Conservation (phyloP, 2,329 filamentous ascomycete genomes). For the Chrysoporthe deuterocubensis region DNA sequence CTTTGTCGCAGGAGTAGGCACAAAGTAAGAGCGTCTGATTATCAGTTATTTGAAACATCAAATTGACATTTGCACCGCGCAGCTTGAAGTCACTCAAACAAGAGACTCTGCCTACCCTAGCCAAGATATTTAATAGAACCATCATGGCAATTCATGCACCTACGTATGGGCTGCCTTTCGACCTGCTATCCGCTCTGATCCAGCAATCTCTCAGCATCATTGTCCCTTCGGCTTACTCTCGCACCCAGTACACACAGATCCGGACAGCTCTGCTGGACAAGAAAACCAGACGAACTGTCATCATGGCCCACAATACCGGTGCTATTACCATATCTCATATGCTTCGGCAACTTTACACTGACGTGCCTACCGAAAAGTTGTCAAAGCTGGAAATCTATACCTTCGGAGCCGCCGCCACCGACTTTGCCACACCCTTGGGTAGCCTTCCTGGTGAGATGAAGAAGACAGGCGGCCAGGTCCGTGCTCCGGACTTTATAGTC, state of each 20-base stretch:
- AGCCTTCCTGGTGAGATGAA: conserved; percentile 30
- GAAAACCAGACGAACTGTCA: conserved; percentile 40
- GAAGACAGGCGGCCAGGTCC: conserved; percentile 20
- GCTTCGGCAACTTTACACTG: conserved; percentile 43
- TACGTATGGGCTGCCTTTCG: conserved; percentile 57
- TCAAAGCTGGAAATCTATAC: conserved; percentile 50
- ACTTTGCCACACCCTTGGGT: conserved; percentile 43
- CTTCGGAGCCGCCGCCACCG: conserved; percentile 45
- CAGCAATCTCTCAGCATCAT: conserved; percentile 36
- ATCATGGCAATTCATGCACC: conserved; percentile 56
- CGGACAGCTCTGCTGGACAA: conserved; percentile 42
- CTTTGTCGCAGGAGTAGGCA: conserved; percentile 41
- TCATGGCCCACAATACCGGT: conserved; percentile 47
- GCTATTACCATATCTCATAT: conserved; percentile 42
- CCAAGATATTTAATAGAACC: conserved; percentile 42
- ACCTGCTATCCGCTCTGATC: conserved; percentile 46
- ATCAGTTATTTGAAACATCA: not conserved
- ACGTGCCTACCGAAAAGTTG: conserved; percentile 42
- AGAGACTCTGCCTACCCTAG: conserved; percentile 40
- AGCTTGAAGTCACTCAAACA: conserved; percentile 38
- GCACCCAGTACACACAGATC: conserved; percentile 42
- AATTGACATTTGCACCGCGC: not conserved
- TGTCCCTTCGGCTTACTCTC: conserved; percentile 37
- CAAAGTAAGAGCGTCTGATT: conserved; percentile 34
- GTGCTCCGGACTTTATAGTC: conserved; percentile 29